A percentile compares a stretch with the other conserved stretches of the same genome.
These are phyloP conservation scores for Talaromyces pinophilus DNA, from an alignment of 2,329 filamentous ascomycete species.

Conservation along the genomic window DNA sequence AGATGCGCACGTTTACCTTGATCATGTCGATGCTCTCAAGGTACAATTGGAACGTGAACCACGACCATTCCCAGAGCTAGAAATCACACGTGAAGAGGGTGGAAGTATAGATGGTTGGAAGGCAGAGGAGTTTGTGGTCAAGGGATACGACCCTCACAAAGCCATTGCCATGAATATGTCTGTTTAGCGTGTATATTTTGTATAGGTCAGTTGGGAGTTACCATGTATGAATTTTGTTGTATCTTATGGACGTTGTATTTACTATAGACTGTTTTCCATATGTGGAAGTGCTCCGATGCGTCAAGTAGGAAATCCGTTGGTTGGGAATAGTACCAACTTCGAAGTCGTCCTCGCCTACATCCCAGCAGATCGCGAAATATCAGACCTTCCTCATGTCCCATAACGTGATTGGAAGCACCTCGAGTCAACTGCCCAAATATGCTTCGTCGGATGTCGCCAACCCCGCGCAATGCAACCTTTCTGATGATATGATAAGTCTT, in stretches of 20 bases:
- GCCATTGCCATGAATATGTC: constrained; percentile 98
- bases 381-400: not conserved
- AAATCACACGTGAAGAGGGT: constrained; percentile 67
- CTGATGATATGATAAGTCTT: not conserved
- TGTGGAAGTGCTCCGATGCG: not conserved
- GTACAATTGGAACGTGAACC: constrained; percentile 80
- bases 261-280: not conserved
- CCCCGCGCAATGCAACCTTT: not conserved
- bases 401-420: not conserved
- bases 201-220: not conserved
- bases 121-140: constrained; percentile 80
- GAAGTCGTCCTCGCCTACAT: not conserved
- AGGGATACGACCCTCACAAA: constrained; percentile 89
- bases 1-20: constrained; percentile 93
- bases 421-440: not conserved
- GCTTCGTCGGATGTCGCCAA: not conserved
- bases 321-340: not conserved
- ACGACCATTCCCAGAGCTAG: constrained; percentile 74
- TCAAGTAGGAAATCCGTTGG: not conserved
- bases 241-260: not conserved
- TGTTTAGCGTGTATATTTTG: constrained; percentile 55
- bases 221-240: not conserved
- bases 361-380: not conserved
- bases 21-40: constrained; percentile 85
- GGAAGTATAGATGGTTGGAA: constrained; percentile 89